Base-by-base conservation (phyloP, 2,329 filamentous ascomycete species). In the Trichoderma oligosporum region DNA sequence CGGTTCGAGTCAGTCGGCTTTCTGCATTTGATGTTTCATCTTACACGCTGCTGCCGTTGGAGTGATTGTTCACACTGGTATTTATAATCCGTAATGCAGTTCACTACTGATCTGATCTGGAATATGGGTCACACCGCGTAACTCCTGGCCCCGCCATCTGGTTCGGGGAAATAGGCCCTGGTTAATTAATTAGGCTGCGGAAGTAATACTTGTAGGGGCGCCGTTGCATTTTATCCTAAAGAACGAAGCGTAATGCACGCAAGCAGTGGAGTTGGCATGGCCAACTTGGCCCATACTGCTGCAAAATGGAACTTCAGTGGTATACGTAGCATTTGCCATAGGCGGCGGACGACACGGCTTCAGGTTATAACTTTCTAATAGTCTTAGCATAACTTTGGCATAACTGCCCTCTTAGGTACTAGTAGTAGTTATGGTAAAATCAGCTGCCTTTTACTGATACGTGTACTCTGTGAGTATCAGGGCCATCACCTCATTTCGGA, bases 21-120 rank as follows among this genome's bases (percentile, higher is more conserved):
- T 4, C n/a, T n/a, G 12, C 16, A 8, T 31, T 25, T 48, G 42
- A 58, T 35, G 56, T 42, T 47, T 27, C 41, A 45, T 44, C 48
- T 47, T 35, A 22, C 24, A 9, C 27, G 36, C 35, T 33, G 39
- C 47, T 38, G 39, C 12, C 31, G 45, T 18, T 42, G 39, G 31
- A 45, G 51, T 45, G 12, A 33, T 63, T 57, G 61, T 59, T 61
- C 60, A 57, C 60, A 60, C 62, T 61, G 56, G 59, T 68, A 66
- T 65, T 68, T 68, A 68, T 68, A 68, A 62, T 64, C 64, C 65
- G 64, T 52, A 61, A 59, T 61, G 56, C 59, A 48, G 35, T 42
- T 53, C 39, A 35, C 41, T 48, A 58, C 41, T 46, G 56, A 58
- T 58, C 47, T 58, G 47, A 41, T 58, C 47, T 58, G 47, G 48